These are phyloP conservation scores for Ganoderma meredithae DNA, from an alignment of 1,284 basidiomycete genomes.

Conservation along the genomic window DNA sequence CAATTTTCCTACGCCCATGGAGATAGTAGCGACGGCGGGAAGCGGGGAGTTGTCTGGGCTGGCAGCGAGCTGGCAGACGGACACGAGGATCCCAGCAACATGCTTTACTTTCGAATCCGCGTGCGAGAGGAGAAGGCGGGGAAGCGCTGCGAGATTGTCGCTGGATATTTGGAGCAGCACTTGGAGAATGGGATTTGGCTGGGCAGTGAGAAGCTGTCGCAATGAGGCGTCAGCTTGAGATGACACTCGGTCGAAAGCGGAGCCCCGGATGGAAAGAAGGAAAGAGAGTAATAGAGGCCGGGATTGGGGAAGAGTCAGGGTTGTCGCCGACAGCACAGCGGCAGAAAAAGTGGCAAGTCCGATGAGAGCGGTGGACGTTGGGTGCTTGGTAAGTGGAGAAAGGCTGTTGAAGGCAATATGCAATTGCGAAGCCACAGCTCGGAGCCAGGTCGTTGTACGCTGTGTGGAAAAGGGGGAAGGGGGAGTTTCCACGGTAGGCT, in stretches of 20 bases:
- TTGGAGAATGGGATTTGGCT: conserved; percentile 57
- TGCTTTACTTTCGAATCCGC: conserved; percentile 79
- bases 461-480: conserved; percentile 51
- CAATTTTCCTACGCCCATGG: conserved; percentile 66
- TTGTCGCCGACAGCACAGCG: conserved; percentile 59
- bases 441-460: conserved; percentile 66
- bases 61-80: conserved; percentile 61
- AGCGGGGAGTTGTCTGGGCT: conserved; percentile 33
- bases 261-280: conserved; percentile 68
- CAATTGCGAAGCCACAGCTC: conserved; percentile 69
- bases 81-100: conserved; percentile 69
- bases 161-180: conserved; percentile 61
- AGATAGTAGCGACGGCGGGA: conserved; percentile 49
- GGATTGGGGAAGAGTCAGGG: conserved; percentile 67
- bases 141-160: conserved; percentile 76
- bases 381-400: conserved; percentile 68
- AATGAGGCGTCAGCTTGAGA: conserved; percentile 56
- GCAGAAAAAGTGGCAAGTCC: conserved; percentile 65
- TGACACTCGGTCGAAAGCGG: conserved; percentile 62
- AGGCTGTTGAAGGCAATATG: conserved; percentile 73
- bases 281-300: conserved; percentile 74
- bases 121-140: conserved; percentile 73
- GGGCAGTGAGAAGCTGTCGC: conserved; percentile 50
- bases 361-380: conserved; percentile 65
- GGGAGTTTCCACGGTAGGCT: conserved; percentile 24